Base-by-base conservation (phyloP, 805 yeast genomes). In the Candida hispaniensis region DNA sequence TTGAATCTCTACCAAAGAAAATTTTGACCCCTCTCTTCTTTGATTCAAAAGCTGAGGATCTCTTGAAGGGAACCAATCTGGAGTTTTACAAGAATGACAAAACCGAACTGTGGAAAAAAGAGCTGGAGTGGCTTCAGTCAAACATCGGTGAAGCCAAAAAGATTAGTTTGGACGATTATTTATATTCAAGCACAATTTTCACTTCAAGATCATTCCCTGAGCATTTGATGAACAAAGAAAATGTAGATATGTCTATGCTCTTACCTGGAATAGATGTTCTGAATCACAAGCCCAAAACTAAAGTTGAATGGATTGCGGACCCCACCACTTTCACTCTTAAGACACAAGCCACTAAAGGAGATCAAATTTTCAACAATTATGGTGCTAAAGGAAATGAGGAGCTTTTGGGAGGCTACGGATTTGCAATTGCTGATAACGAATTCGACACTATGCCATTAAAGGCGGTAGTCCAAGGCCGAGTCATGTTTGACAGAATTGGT, bases 321-420 rank as follows among this genome's bases (percentile, higher is more conserved):
- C 44, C 43, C 11, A 49, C 46, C 2, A 43, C 49, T 1, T 67
- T 70, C 39, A 49, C 54, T n/a, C 74, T 75, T 44, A 56, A 52
- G 23, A 14, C 60, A 4, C 26, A 39, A 6, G 18, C 33, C 46
- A n/a, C 39, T 3, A 44, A 42, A 2, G 69, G 68, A 2, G 51
- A 56, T 2, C 78, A 82, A 50, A 42, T 86, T 1, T 80, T 57
- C 56, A 85, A 85, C 51, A 80, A 81, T 54, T 85, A 86, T 54
- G 96, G 95, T 2, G 73, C 79, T 36, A 85, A 83, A 54, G 79
- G 91, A 0, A 85, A 83, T 49, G 93, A 80, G 44, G 94, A 82
- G 44, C 46, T 85, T 16, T 54, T 86, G 5, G 57, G 85, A 45
- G 85, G 78, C 1, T 86, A 86, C 52, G 96, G 96, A 0, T 86